Percentiles rank a stretch among this genome's conserved stretches.
Conservation (phyloP, 352 stramenopile genomes). For the Nothophytophthora sp. region DNA sequence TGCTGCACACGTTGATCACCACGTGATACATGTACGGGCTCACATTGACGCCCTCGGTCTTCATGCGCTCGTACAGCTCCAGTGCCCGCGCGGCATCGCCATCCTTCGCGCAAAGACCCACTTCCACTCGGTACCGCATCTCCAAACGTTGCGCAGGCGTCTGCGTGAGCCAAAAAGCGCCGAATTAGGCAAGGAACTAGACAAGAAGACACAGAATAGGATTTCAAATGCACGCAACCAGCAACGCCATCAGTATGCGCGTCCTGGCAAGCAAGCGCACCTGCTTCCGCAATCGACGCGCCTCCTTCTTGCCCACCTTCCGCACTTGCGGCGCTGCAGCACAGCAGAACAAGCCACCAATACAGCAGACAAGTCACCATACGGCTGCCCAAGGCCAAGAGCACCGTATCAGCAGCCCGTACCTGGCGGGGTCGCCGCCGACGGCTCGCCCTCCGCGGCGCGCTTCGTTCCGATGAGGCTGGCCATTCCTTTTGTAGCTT, state of each 20-base stretch:
- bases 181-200: background rate
- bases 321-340: slow-evolving; percentile 1
- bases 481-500: slow-evolving; percentile 38
- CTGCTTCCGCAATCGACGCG: slow-evolving; percentile 51
- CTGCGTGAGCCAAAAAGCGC: slow-evolving; percentile 16
- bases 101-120: slow-evolving; percentile 44
- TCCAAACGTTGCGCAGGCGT: slow-evolving; percentile 40
- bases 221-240: background rate
- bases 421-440: slow-evolving; percentile 15
- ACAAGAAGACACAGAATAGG: background rate
- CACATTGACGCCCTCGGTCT: slow-evolving; percentile 31
- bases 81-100: slow-evolving; percentile 42
- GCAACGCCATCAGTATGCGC: background rate
- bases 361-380: background rate
- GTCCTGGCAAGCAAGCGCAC: slow-evolving; percentile 12
- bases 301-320: slow-evolving; percentile 40
- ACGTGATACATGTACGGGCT: slow-evolving; percentile 56
- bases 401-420: no score
- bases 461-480: slow-evolving; percentile 32
- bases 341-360: background rate
- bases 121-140: slow-evolving; percentile 37
- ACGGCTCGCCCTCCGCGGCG: slow-evolving; percentile 10
- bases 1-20: slow-evolving; percentile 63
- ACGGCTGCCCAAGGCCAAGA: no score
- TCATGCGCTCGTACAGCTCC: slow-evolving; percentile 56